A percentile compares a stretch with the other conserved stretches of the same genome.
These are phyloP conservation scores for Mortierella sp. DNA, from an alignment of 371 early-diverging fungal genomes.

Conservation along the genomic window DNA sequence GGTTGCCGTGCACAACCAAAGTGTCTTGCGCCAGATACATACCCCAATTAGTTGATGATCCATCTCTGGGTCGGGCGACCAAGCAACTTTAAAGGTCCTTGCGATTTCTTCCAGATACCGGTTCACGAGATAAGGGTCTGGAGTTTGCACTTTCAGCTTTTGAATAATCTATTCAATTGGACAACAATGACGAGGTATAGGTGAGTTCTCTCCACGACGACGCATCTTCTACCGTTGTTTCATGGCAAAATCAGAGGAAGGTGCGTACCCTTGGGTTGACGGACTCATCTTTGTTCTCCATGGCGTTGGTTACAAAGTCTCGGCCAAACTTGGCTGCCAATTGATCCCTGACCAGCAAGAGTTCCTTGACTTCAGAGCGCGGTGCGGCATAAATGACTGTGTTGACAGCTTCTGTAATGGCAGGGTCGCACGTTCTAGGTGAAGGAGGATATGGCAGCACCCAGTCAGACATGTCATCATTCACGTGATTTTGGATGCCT, in stretches of 20 bases:
- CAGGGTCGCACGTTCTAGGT: conserved; percentile 80
- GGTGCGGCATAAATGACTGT: conserved; percentile 93
- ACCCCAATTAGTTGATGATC: conserved; percentile 54
- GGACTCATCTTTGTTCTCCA: conserved; percentile 79
- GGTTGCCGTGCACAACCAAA: too few species aligned
- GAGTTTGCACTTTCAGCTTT: conserved; percentile 85
- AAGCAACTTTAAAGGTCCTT: conserved; percentile 80
- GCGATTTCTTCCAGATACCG: conserved; percentile 94
- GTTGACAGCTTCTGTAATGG: conserved; percentile 88
- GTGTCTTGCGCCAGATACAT: background rate
- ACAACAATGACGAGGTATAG: background rate
- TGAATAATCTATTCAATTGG: conserved; percentile 74
- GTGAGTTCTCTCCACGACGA: background rate
- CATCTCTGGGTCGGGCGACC: conserved; percentile 69
- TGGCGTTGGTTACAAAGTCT: conserved; percentile 82
- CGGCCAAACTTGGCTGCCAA: conserved; percentile 87
- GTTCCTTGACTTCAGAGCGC: conserved; percentile 88
- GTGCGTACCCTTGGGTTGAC: conserved; percentile 82
- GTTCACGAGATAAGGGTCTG: conserved; percentile 84
- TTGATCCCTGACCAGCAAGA: conserved; percentile 84
- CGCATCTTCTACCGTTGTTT: background rate
- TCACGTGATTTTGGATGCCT: background rate
- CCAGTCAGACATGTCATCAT: background rate
- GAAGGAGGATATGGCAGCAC: background rate
- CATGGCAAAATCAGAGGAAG: too few species aligned